Base-by-base conservation (phyloP, 768 basidiomycete genomes). In the Russula virescens region DNA sequence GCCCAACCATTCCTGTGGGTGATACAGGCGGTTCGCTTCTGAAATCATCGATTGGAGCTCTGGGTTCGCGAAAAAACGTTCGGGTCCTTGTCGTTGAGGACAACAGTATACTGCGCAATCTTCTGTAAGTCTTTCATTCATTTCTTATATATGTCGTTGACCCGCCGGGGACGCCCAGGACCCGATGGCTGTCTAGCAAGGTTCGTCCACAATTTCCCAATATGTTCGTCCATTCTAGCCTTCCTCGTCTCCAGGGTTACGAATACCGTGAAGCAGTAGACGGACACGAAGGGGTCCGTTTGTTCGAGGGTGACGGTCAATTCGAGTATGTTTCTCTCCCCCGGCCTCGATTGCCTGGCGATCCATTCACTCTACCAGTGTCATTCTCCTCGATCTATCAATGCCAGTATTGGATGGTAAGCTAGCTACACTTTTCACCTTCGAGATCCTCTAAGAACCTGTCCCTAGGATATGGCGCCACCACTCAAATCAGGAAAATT, bases 401-500 rank as follows among this genome's bases (percentile, higher is more conserved):
- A 97, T 97, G 94, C 95, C 93, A 0, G 73, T 91, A n/a, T 82
- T 97, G 60, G 92, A 97, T 71, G 95, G 91, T 85, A 46, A 10
- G 58, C 42, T 42, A 19, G 42, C 55, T 63, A 11, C 67, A 21
- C 58, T 40, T 35, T 56, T 16, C 6, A 25, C 35, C 21, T 43
- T 5, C 31, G 19, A 18, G 46, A 16, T 6, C 38, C 45, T 47
- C 28, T 45, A 49, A 43, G 50, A 66, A 18, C 42, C 14, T 31
- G 43, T 40, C 19, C 46, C n/a, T 60, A 91, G 89, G 92, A 25
- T 81, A 95, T 55, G 86, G 87, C 19, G 94, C 95, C 8, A 93
- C 94, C 0, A 76, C 79, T 9, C 85, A 88, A 70, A 95, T 98
- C 62, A 88, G 94, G 25, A 77, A 81, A 58, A 80, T 94, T 42